Evolutionary conservation across 2,329 filamentous ascomycete species (phyloP), one percentile per base, ranked within the genome.

Genomic region (Pseudocercospora vitis): DNA sequence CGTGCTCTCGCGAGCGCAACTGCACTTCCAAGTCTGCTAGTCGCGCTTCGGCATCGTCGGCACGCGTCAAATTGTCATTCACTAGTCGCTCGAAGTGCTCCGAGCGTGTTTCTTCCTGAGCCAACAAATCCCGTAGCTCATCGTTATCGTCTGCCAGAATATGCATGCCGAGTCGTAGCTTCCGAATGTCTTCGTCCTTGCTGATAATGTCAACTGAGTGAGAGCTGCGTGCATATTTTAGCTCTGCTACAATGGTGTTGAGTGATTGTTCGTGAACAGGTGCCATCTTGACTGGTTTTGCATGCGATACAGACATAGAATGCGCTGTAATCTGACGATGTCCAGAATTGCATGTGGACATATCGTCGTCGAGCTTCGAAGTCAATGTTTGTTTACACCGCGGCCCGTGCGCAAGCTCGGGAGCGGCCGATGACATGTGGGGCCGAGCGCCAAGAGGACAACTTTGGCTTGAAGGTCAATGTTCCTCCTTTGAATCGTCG

Each of bases 121-220:
- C 71, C 14, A 91, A 70, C 58, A 86, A 79, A 39, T 84, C 80
- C 59, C 83, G 81, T 23, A 96, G 72, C 7, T 81, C 78, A 44
- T 85, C 81, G 59, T 86, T 89, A 58, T 95, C 87, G 60, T 91
- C 84, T 57, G 85, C 79, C n/a, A 88, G 75, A n/a, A 91, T 72
- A 50, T 91, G 74, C 50, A 85, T 78, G 58, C 85, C 82, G 56
- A 92, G 78, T 61, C 83, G 83, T 48, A 90, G 72, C 59, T 85
- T 81, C 44, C 91, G 84, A 32, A 82, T 77, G 55, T 86, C 83
- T 70, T 97, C 91, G 60, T 90, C 84, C 64, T 88, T 88, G 61
- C 83, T 75, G 51, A 95, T 78, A 8, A 86, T 75, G 49, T 88
- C 81, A 29, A 87, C 81, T 50, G 84, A 78, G 62, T 86, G 83